These are phyloP conservation scores for Gloeostereum incarnatum DNA, from an alignment of 768 basidiomycete species.

Conservation along the genomic window DNA sequence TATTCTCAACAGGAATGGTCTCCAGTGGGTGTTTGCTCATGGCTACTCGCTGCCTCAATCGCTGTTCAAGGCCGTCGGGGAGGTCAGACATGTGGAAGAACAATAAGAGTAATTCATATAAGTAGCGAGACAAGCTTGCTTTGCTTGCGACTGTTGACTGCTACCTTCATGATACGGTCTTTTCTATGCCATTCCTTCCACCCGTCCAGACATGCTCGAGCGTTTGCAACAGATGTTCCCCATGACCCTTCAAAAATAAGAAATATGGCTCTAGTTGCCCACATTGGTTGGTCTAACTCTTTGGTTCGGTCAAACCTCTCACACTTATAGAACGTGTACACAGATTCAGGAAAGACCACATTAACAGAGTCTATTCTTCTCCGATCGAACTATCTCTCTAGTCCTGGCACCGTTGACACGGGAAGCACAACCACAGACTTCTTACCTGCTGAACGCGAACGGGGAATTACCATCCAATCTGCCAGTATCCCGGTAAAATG, in stretches of 20 bases:
- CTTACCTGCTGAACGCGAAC: constrained; percentile 79
- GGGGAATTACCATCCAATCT: constrained; percentile 89
- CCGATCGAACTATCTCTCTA: constrained; percentile 60
- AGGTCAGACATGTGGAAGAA: constrained; percentile 21
- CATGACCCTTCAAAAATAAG: constrained; percentile 40
- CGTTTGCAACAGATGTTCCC: no score
- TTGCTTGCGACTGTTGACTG: no score
- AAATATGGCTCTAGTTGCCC: constrained; percentile 85
- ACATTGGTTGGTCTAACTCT: constrained; percentile 51
- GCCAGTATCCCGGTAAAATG: constrained; percentile 85
- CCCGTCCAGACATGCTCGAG: constrained; percentile 4
- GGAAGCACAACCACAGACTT: constrained; percentile 91
- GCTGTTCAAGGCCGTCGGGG: constrained; percentile 28
- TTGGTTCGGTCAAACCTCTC: constrained; percentile 6
- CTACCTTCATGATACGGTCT: no score
- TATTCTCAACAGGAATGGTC: constrained; percentile 37
- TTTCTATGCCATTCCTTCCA: constrained; percentile 1
- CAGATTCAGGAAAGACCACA: constrained; percentile 88
- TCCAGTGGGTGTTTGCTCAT: constrained; percentile 32
- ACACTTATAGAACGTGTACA: not conserved
- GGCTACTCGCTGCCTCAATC: constrained; percentile 30
- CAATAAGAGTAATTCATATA: constrained; percentile 10
- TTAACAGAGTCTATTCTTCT: constrained; percentile 82
- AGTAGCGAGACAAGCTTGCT: no score
- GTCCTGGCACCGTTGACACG: constrained; percentile 78